Base-by-base conservation (phyloP, 73 alveolate genomes). In the Symbiodinium natans region DNA sequence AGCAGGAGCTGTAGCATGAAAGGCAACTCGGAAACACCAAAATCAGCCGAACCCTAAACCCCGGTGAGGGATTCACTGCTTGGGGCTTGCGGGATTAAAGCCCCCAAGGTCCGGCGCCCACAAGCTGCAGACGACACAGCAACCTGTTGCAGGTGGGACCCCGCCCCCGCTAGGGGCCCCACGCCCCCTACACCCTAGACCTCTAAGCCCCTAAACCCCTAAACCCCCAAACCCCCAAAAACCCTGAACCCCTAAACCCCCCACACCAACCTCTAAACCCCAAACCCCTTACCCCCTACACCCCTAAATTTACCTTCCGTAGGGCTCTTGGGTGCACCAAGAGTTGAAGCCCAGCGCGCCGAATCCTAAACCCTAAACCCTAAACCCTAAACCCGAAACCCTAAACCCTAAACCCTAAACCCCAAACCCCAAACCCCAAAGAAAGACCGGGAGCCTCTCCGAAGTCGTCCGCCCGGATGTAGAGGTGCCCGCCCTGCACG, bases 381-480 rank as follows among this genome's bases (percentile, higher is more conserved):
- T 3, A 3, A 3, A 6, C 7, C 77, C 77, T 27, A 27, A 63
- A 63, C 10, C 40, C 39, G 3, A 59, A 3, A 1, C 77, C 77
- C 77, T 63, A 27, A 27, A 63, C 34, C 77, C 34, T 23, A 21
- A 63, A 27, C 74, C 74, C 31, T 56, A 56, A 11, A 59, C 77
- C 34, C 36, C 31, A 27, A 59, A 27, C 77, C 77, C 77, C 31
- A 27, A 48, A 48, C 63, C 77, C 77, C 74, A 59, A 59, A 59
- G 63, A 25, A 59, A 17, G 31, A 1, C 77, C 77, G 41, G 39
- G 83, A 27, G 41, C 83, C 83, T 31, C 77, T 11, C 96, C 96
- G 29, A 89, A 89, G 96, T 89, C 96, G 48, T 89, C 96, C 52
- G 96, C 75, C 40, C 96, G 96, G 96, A 89, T 89, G 87, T 89